Evolutionary conservation across 192 early-diverging fungal genomes (phyloP).

Genomic region (Spinellus fusiger): DNA sequence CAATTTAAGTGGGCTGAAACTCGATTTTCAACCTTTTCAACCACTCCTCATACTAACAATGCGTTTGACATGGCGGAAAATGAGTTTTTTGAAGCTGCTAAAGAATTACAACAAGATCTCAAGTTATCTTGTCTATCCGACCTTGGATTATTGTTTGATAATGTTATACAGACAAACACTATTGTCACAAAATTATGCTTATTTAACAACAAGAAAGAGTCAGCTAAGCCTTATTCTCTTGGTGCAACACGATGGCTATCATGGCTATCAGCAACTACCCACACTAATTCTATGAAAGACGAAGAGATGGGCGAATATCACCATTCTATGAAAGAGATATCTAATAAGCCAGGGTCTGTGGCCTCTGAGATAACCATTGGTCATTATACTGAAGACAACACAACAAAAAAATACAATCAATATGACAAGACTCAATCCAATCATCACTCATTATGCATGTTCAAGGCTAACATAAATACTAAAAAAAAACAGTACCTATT

Average conservation of each 20-base stretch:
- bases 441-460: no score
- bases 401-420: no score
- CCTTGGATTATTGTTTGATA: constrained; percentile 12
- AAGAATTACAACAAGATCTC: constrained; percentile 3
- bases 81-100: constrained; percentile 4
- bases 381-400: not conserved
- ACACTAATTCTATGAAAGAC: not conserved
- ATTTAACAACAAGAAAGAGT: constrained; percentile 1
- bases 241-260: not conserved
- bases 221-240: not conserved
- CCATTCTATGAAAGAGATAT: no score
- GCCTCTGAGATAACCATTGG: not conserved
- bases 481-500: constrained; percentile 27
- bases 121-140: not conserved
- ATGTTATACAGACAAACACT: constrained; percentile 14
- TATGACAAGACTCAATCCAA: no score
- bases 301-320: not conserved
- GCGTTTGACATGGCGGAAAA: constrained; percentile 14
- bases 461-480: not conserved
- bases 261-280: not conserved
- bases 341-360: not conserved
- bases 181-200: constrained; percentile 5
- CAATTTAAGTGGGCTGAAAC: not conserved
- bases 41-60: not conserved
- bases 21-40: not conserved